Conservation (phyloP, 352 stramenopile genomes). For the Halophytophthora batemanensis region DNA sequence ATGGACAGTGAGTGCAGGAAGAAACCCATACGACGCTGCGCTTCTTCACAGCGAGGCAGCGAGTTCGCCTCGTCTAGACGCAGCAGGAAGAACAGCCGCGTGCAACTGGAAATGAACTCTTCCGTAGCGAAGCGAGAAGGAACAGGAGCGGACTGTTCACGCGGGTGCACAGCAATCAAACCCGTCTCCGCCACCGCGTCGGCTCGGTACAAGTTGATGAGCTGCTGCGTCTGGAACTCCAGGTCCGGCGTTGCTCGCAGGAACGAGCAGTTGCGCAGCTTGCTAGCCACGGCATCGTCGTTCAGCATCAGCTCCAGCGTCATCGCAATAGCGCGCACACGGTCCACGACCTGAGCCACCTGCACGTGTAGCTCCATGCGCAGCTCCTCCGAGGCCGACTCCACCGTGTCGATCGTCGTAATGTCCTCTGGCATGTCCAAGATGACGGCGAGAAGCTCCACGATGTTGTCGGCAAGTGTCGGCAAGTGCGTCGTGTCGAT, state of each 20-base stretch:
- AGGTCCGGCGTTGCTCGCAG: constrained; percentile 52
- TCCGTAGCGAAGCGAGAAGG: constrained; percentile 45
- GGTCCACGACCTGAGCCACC: constrained; percentile 58
- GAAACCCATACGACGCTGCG: constrained; percentile 83
- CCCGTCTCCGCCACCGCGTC: constrained; percentile 56
- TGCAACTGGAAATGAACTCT: constrained; percentile 75
- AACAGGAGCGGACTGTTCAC: constrained; percentile 26
- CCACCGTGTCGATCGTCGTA: constrained; percentile 38
- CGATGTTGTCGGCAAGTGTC: constrained; percentile 57
- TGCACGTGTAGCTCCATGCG: constrained; percentile 69
- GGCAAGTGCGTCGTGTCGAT: constrained; percentile 62
- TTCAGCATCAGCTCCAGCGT: constrained; percentile 62
- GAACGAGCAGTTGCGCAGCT: constrained; percentile 61
- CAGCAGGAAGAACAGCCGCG: constrained; percentile 79
- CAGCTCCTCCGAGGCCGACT: constrained; percentile 34
- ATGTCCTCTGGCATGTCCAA: constrained; percentile 82
- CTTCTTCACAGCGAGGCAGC: constrained; percentile 77
- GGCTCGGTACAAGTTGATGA: constrained; percentile 67
- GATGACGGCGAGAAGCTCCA: constrained; percentile 71
- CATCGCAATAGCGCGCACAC: constrained; percentile 37
- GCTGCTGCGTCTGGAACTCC: constrained; percentile 65
- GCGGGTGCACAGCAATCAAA: constrained; percentile 41
- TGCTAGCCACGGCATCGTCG: constrained; percentile 38
- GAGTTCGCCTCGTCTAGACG: constrained; percentile 64
- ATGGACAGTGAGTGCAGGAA: constrained; percentile 85